Evolutionary conservation across 2,329 filamentous ascomycete genomes (phyloP).

Genomic region (Xylaria sp.): DNA sequence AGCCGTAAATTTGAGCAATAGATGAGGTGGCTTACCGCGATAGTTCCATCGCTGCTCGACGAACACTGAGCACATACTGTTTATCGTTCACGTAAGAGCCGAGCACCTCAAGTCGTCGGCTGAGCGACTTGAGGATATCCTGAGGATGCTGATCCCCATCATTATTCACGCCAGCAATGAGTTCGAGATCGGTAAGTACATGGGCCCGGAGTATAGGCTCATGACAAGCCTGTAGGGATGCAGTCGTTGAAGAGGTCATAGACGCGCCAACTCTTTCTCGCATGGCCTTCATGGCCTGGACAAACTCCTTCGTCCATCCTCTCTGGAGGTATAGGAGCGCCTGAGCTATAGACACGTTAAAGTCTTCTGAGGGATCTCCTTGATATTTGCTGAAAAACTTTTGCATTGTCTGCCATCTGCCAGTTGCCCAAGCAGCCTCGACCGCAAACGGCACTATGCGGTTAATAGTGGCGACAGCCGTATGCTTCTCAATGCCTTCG

Average conservation of each 20-base stretch:
- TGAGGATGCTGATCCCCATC: slow-evolving; percentile 56
- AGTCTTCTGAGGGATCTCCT: slow-evolving; percentile 69
- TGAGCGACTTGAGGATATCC: slow-evolving; percentile 65
- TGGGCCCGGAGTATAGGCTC: slow-evolving; percentile 88
- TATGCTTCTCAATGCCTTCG: slow-evolving; percentile 73
- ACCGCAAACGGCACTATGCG: slow-evolving; percentile 83
- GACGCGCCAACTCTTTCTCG: slow-evolving; percentile 77
- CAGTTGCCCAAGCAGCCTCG: slow-evolving; percentile 91
- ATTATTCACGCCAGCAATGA: slow-evolving; percentile 67
- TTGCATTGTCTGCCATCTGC: slow-evolving; percentile 80
- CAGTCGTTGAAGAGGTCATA: slow-evolving; percentile 80
- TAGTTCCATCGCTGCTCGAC: slow-evolving; percentile 87
- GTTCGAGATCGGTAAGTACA: slow-evolving; percentile 86
- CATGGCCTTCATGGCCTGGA: slow-evolving; percentile 69
- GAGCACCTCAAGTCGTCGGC: slow-evolving; percentile 85
- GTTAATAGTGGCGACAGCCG: slow-evolving; percentile 62
- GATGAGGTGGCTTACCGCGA: slow-evolving; percentile 65
- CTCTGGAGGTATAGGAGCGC: slow-evolving; percentile 70
- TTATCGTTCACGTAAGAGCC: slow-evolving; percentile 93
- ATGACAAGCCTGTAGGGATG: slow-evolving; percentile 85
- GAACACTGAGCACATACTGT: slow-evolving; percentile 88
- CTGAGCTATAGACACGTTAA: slow-evolving; percentile 83
- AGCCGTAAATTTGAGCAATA: slow-evolving; percentile 23
- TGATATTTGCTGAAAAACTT: slow-evolving; percentile 70
- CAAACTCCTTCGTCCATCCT: slow-evolving; percentile 64